Conservation (phyloP, 768 basidiomycete genomes). For the Rhodotorula babjevae region DNA sequence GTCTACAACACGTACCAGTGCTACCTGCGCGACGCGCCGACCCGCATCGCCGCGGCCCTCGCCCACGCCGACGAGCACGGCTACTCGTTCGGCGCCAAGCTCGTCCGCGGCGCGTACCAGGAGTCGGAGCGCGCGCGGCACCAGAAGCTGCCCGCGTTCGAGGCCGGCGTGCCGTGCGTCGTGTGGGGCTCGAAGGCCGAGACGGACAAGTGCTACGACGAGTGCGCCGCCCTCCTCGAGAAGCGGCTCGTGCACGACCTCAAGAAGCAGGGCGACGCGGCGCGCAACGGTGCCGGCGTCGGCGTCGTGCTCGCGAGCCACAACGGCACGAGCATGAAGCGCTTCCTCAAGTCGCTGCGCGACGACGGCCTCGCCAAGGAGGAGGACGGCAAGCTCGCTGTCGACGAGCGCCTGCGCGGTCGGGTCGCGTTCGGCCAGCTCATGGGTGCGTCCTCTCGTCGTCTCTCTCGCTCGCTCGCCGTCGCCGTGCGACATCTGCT, state of each 20-base stretch:
- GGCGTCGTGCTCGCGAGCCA: conserved; percentile 42
- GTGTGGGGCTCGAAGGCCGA: conserved; percentile 43
- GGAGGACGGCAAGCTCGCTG: conserved; percentile 25
- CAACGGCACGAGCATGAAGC: conserved; percentile 40
- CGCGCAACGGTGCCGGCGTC: conserved; percentile 7
- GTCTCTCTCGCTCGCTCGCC: not conserved
- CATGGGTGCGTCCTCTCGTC: conserved; percentile 31
- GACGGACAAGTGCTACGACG: conserved; percentile 43
- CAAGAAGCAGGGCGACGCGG: conserved; percentile 3
- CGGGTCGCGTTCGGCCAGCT: conserved; percentile 43
- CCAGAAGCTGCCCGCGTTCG: not conserved
- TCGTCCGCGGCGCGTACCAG: conserved; percentile 45
- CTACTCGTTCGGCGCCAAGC: conserved; percentile 44
- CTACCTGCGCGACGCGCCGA: conserved; percentile 36
- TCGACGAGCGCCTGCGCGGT: conserved; percentile 38
- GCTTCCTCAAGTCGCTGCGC: conserved; percentile 28
- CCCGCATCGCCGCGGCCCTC: conserved; percentile 33
- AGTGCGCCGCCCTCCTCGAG: conserved; percentile 36
- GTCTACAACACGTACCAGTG: conserved; percentile 39
- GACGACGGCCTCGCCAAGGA: conserved; percentile 34
- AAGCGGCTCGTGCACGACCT: conserved; percentile 34
- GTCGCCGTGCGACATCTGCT: not conserved
- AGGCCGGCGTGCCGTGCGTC: conserved; percentile 26
- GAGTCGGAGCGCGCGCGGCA: conserved; percentile 36
- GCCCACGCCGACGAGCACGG: conserved; percentile 36